Percentiles rank a stretch among this genome's conserved stretches.
Evolutionary conservation across 306 rosid species (phyloP).

Genomic region (Clitoria ternatea): DNA sequence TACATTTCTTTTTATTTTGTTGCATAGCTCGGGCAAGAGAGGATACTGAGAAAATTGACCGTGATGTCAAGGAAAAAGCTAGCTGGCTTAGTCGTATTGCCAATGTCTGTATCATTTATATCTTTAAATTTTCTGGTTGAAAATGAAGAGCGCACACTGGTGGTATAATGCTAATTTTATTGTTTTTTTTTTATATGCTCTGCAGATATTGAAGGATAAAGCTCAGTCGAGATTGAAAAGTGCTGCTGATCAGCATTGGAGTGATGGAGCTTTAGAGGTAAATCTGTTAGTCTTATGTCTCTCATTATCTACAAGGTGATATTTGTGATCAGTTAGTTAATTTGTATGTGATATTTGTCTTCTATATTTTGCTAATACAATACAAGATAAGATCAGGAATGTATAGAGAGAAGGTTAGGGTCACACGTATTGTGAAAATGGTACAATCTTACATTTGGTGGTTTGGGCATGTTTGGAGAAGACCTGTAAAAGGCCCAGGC

Average conservation of each 20-base stretch:
- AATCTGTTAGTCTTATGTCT: conserved; percentile 14
- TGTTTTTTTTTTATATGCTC: neutral
- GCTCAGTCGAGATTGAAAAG: conserved; percentile 76
- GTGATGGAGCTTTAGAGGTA: conserved; percentile 98
- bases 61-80: conserved; percentile 77
- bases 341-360: conserved; percentile 5
- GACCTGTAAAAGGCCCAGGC: neutral
- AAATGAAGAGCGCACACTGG: conserved; percentile 16
- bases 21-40: conserved; percentile 84
- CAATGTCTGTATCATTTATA: conserved; percentile 44
- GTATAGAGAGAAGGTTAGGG: neutral
- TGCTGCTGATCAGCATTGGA: conserved; percentile 97
- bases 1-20: conserved; percentile 23
- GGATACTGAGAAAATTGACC: conserved; percentile 81
- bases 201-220: conserved; percentile 72
- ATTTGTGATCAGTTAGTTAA: conserved; percentile 3
- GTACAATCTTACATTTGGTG: too few species aligned
- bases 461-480: neutral
- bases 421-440: neutral
- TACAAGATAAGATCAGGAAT: neutral
- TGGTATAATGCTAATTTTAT: conserved; percentile 1
- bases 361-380: neutral
- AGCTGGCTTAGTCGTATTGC: conserved; percentile 65
- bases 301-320: conserved; percentile 2
- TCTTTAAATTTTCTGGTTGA: conserved; percentile 11